phyloP scores from a whole-genome alignment of 1,139 yeast genomes.

The Geotrichum reessii region DNA sequence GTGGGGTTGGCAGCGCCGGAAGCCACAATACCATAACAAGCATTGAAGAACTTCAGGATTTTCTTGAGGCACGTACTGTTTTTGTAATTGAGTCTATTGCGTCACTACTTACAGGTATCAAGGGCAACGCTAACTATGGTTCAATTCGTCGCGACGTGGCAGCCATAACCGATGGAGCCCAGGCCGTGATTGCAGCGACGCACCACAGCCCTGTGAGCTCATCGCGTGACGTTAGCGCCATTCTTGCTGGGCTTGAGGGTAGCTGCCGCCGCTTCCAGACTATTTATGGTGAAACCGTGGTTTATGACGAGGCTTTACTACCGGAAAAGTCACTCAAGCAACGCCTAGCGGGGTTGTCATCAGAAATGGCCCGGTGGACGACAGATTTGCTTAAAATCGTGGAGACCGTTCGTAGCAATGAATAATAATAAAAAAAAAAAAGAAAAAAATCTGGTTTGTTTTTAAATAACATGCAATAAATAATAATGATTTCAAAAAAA shows the following conservation, averaged over 20 bases:
- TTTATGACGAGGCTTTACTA: slow-evolving; percentile 36
- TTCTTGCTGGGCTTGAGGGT: slow-evolving; percentile 75
- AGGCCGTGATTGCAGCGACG: slow-evolving; percentile 87
- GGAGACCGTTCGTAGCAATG: not conserved
- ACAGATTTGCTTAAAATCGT: slow-evolving; percentile 47
- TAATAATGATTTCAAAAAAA: too few relatives aligned
- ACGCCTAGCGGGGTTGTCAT: slow-evolving; percentile 89
- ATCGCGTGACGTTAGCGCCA: slow-evolving; percentile 75
- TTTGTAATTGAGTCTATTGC: slow-evolving; percentile 89
- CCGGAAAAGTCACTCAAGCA: slow-evolving; percentile 91
- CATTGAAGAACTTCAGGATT: slow-evolving; percentile 58
- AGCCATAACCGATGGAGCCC: slow-evolving; percentile 70
- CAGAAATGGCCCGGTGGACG: slow-evolving; percentile 93
- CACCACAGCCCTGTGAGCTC: slow-evolving; percentile 24
- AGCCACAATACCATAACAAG: slow-evolving; percentile 51
- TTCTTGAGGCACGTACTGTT: slow-evolving; percentile 89
- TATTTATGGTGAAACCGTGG: slow-evolving; percentile 29
- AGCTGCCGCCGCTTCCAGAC: slow-evolving; percentile 65
- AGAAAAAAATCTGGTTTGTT: too few relatives aligned
- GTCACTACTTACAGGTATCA: slow-evolving; percentile 50
- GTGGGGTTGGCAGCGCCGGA: not conserved
- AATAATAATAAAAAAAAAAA: too few relatives aligned
- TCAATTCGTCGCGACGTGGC: slow-evolving; percentile 64
- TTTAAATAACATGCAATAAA: too few relatives aligned
- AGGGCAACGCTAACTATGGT: slow-evolving; percentile 61